Percentiles rank a stretch among this genome's conserved stretches.
These are phyloP conservation scores for Nitzschia inconspicua DNA, from an alignment of 108 stramenopile genomes.

Conservation along the genomic window DNA sequence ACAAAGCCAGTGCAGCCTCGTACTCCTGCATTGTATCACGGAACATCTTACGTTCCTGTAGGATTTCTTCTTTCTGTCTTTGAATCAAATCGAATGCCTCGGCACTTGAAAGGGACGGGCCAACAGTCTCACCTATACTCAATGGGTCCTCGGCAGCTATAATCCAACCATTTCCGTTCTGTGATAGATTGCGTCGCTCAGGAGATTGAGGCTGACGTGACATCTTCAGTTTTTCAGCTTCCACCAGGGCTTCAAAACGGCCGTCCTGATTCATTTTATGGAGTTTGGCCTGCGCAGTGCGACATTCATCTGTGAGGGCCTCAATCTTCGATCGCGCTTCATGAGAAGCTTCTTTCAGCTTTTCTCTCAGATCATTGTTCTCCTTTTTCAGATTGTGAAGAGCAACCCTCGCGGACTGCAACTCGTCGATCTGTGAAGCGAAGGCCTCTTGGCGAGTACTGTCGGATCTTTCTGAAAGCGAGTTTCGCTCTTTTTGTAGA, in stretches of 20 bases:
- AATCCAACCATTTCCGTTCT: constrained; percentile 1
- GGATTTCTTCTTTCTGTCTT: constrained; percentile 50
- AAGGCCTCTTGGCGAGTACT: not conserved
- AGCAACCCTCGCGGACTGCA: constrained; percentile 17
- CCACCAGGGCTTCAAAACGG: constrained; percentile 52
- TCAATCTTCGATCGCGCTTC: constrained; percentile 23
- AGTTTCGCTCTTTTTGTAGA: constrained; percentile 10
- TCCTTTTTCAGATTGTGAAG: constrained; percentile 23
- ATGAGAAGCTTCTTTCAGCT: constrained; percentile 22
- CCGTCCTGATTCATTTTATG: constrained; percentile 48
- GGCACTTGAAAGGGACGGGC: constrained; percentile 6
- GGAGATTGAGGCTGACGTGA: constrained; percentile 7
- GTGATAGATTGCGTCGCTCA: constrained; percentile 2
- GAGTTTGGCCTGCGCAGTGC: constrained; percentile 25
- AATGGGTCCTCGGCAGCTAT: not conserved
- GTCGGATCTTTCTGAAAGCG: too few relatives aligned
- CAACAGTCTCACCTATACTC: constrained; percentile 1
- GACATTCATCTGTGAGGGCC: constrained; percentile 34
- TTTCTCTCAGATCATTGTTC: constrained; percentile 22
- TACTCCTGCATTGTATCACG: constrained; percentile 60
- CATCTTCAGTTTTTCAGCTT: constrained; percentile 47
- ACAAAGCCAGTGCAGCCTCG: constrained; percentile 67
- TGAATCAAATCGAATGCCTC: constrained; percentile 45
- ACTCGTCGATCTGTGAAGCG: constrained; percentile 7
- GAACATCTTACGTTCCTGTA: constrained; percentile 63